These are phyloP conservation scores for Populus hybrid DNA, from an alignment of 441 rosid species.

Conservation along the genomic window DNA sequence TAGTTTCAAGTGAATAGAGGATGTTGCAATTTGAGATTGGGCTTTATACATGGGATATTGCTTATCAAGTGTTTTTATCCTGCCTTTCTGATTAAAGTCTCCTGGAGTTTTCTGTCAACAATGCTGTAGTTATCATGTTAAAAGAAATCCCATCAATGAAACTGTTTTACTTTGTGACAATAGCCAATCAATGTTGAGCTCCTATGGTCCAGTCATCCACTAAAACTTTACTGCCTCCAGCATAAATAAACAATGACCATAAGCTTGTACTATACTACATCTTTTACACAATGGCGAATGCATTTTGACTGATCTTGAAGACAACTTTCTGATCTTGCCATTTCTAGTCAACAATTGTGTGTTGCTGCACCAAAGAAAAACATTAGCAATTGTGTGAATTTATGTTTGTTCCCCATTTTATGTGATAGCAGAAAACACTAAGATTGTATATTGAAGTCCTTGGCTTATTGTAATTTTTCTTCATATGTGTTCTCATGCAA, in stretches of 20 bases:
- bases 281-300: background rate
- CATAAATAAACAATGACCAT: background rate
- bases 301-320: background rate
- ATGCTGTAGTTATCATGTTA: background rate
- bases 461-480: slow-evolving; percentile 3
- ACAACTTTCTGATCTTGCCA: background rate
- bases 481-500: background rate
- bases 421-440: background rate
- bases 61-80: background rate
- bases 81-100: background rate
- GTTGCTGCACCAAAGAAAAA: background rate
- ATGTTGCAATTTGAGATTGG: background rate
- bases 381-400: background rate
- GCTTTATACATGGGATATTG: background rate
- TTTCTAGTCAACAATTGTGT: background rate
- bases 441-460: background rate
- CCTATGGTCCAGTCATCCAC: background rate
- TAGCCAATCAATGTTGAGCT: background rate
- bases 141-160: background rate
- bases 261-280: background rate
- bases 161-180: background rate
- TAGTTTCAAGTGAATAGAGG: background rate
- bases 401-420: background rate
- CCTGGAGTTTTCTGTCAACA: background rate
- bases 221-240: background rate